Evolutionary conservation across 345 rosid genomes (phyloP).

Genomic region (Eucalyptus sp.): DNA sequence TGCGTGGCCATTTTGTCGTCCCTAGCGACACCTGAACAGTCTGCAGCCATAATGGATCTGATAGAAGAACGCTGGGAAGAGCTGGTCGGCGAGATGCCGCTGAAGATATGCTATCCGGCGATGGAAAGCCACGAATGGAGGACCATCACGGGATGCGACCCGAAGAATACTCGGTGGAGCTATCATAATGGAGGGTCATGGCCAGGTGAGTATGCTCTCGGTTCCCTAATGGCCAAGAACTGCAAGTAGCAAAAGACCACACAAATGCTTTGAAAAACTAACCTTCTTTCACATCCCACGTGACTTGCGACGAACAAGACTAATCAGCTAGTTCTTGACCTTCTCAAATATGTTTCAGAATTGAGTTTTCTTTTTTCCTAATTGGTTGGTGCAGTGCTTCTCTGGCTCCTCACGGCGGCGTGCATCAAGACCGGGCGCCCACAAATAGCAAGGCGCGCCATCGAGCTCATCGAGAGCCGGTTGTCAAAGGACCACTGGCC

Average conservation of each 20-base stretch:
- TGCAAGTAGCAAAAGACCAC: neutral
- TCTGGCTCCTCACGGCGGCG: constrained; percentile 60
- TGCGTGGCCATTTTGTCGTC: constrained; percentile 55
- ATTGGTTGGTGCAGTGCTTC: constrained; percentile 30
- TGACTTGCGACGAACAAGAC: neutral
- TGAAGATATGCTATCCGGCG: constrained; percentile 59
- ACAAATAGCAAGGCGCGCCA: constrained; percentile 49
- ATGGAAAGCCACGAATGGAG: constrained; percentile 52
- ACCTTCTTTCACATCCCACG: neutral
- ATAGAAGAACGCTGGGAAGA: constrained; percentile 63
- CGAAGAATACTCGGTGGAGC: constrained; percentile 62
- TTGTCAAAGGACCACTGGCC: constrained; percentile 60
- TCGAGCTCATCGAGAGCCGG: constrained; percentile 38
- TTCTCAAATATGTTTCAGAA: neutral
- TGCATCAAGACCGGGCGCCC: constrained; percentile 63
- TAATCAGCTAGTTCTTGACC: neutral
- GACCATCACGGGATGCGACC: constrained; percentile 54
- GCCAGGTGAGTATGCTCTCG: constrained; percentile 24
- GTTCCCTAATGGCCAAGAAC: neutral
- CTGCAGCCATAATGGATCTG: constrained; percentile 62
- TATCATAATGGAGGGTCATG: constrained; percentile 70
- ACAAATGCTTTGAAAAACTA: neutral
- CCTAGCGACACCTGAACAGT: constrained; percentile 48
- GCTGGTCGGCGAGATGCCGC: constrained; percentile 62
- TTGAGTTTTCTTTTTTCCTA: neutral